These are phyloP conservation scores for Globisporangium radiosum DNA, from an alignment of 352 stramenopile species.

Conservation along the genomic window DNA sequence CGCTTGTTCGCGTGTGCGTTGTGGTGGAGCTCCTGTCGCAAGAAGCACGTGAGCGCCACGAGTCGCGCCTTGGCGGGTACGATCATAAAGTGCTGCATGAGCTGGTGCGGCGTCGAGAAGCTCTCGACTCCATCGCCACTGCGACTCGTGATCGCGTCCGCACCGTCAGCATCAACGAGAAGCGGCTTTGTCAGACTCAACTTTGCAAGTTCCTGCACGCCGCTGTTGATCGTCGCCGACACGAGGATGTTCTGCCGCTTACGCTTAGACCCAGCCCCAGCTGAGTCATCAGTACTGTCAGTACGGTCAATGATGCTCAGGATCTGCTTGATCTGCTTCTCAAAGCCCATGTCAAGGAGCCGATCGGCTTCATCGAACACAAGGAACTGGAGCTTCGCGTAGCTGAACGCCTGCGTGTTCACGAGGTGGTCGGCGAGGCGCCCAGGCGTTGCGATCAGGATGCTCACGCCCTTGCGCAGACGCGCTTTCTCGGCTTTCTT, in stretches of 20 bases:
- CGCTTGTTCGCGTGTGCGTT: constrained; percentile 18
- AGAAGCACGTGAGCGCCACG: constrained; percentile 88
- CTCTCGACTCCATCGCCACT: constrained; percentile 31
- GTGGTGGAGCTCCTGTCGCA: constrained; percentile 68
- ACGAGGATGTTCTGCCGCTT: constrained; percentile 77
- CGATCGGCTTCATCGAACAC: constrained; percentile 98
- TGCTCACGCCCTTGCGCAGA: constrained; percentile 90
- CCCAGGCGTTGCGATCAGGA: constrained; percentile 97
- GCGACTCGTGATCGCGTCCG: constrained; percentile 11
- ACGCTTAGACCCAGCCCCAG: neutral
- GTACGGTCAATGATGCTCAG: constrained; percentile 92
- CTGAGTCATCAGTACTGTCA: constrained; percentile 11
- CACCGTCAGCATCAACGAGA: constrained; percentile 67
- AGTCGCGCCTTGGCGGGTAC: constrained; percentile 93
- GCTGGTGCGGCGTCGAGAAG: constrained; percentile 88
- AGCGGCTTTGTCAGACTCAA: constrained; percentile 78
- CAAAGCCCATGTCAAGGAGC: constrained; percentile 99
- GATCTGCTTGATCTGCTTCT: constrained; percentile 98
- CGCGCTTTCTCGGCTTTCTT: constrained; percentile 86
- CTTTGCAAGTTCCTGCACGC: constrained; percentile 73
- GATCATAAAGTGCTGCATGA: constrained; percentile 95
- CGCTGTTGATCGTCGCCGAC: constrained; percentile 85
- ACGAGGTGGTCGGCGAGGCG: constrained; percentile 95
- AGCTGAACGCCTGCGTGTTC: constrained; percentile 90
- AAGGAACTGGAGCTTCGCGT: constrained; percentile 90